Percentiles rank a stretch among this genome's conserved stretches.
These are phyloP conservation scores for Erodium moschatum DNA, from an alignment of 441 rosid species.

Conservation along the genomic window DNA sequence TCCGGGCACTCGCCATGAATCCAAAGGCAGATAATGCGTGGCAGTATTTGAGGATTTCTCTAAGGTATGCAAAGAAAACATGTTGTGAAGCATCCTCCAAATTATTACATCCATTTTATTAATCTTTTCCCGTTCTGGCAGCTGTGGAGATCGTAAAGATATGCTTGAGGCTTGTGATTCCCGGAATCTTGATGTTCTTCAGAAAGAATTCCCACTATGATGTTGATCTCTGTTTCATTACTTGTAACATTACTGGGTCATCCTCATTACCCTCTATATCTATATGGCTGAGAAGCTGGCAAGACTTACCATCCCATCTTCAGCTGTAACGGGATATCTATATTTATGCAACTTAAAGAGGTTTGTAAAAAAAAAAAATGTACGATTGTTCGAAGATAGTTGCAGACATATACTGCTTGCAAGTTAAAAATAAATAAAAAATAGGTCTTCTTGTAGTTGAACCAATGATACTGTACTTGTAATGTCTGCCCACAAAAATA, in stretches of 20 bases:
- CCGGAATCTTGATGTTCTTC: conserved; percentile 74
- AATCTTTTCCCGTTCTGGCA: conserved; percentile 26
- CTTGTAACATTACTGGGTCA: background rate
- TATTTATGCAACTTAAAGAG: background rate
- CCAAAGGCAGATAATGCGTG: conserved; percentile 98
- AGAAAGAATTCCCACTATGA: conserved; percentile 80
- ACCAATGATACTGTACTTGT: background rate
- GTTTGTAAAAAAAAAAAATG: background rate
- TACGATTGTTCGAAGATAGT: background rate
- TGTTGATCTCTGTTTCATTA: background rate
- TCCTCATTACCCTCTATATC: background rate
- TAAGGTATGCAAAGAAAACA: conserved; percentile 40
- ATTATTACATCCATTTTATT: background rate
- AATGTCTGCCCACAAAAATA: no score
- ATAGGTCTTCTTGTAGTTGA: background rate
- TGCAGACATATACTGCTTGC: background rate
- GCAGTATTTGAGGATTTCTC: conserved; percentile 91
- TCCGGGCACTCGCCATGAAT: conserved; percentile 93
- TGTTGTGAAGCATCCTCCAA: no score
- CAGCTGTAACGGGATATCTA: background rate
- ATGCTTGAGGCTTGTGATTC: conserved; percentile 82
- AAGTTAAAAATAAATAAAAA: no score
- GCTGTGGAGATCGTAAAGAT: conserved; percentile 83
- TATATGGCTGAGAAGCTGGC: background rate
- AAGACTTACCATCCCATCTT: background rate